A percentile compares a stretch with the other conserved stretches of the same genome.
Conservation (phyloP, 805 yeast species). For the Saturnispora dispora region DNA sequence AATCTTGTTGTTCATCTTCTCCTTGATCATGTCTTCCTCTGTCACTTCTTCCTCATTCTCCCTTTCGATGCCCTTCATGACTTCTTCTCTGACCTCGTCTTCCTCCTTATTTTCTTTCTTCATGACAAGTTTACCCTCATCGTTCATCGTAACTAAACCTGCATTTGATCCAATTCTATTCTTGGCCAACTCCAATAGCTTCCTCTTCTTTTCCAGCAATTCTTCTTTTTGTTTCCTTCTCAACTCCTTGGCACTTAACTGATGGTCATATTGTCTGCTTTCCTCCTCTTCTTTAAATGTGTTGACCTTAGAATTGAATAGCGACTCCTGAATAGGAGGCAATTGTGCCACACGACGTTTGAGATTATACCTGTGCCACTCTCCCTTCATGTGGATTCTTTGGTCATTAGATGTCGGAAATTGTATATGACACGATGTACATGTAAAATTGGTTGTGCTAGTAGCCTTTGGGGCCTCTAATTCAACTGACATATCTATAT, state of each 20-base stretch:
- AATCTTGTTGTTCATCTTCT: constrained; percentile 36
- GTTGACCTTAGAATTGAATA: constrained; percentile 24
- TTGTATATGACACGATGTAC: constrained; percentile 81
- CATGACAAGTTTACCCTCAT: constrained; percentile 20
- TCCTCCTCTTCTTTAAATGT: constrained; percentile 19
- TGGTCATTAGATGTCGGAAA: constrained; percentile 78
- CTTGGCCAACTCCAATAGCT: constrained; percentile 39
- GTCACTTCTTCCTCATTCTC: constrained; percentile 18
- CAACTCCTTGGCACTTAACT: constrained; percentile 30
- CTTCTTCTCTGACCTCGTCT: constrained; percentile 13
- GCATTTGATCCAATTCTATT: constrained; percentile 31
- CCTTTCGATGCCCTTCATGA: constrained; percentile 14
- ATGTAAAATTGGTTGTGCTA: constrained; percentile 36
- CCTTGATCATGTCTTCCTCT: constrained; percentile 36
- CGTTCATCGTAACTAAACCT: constrained; percentile 17
- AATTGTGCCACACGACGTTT: constrained; percentile 85
- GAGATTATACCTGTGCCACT: constrained; percentile 95
- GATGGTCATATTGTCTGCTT: constrained; percentile 2
- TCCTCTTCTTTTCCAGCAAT: constrained; percentile 38
- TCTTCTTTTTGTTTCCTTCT: constrained; percentile 44
- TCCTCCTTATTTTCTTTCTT: constrained; percentile 16
- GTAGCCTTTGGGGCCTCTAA: constrained; percentile 4
- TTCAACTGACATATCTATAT: neutral
- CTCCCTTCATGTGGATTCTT: constrained; percentile 91
- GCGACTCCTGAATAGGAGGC: constrained; percentile 45